Evolutionary conservation across 768 basidiomycete genomes (phyloP), one percentile per base, ranked within the genome.

Genomic region (Mycena maculata): DNA sequence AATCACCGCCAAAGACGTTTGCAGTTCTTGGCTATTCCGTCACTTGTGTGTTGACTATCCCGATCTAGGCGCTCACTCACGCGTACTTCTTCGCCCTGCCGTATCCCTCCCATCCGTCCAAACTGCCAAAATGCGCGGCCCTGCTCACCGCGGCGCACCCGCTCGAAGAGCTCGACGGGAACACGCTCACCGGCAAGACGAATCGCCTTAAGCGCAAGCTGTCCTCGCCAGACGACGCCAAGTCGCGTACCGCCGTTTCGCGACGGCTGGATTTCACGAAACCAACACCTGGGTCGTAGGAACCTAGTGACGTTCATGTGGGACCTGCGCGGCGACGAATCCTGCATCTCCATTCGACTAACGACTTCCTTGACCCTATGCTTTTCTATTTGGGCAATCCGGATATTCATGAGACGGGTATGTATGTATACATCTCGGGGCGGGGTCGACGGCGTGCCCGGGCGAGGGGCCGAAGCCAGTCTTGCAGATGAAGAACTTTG

Each of bases 31-130:
- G 13, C 36, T 3, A 12, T 18, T 7, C n/a, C 18, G 25, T n/a
- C 20, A 18, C 20, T 44, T 10, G 7, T 10, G 7, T 27, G 20
- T 30, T 5, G 38, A 44, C 39, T 59, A 18, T 54, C 58, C 36
- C n/a, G 12, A 16, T 28, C 10, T 70, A 97, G 95, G 93, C 95
- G 11, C 88, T 99, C 18, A 77, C 85, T 52, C 96, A 99, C 73
- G 81, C 92, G 4, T 99, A 97, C 78, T 98, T 99, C 83, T 87
- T 87, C 44, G 88, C 92, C 13, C 82, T 92, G 4, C 96, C 96
- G 10, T 89, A 92, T 71, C 96, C 98, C 0, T 91, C 96, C 0
- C 92, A 93, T 69, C 95, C 95, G 0, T 90, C 90, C 10, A 92
- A 94, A 73, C 86, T 99, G 1, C 98, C 98, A 0, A 94, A 96